phyloP scores from a whole-genome alignment of 2,329 filamentous ascomycete genomes.

The Colletotrichum sp. region DNA sequence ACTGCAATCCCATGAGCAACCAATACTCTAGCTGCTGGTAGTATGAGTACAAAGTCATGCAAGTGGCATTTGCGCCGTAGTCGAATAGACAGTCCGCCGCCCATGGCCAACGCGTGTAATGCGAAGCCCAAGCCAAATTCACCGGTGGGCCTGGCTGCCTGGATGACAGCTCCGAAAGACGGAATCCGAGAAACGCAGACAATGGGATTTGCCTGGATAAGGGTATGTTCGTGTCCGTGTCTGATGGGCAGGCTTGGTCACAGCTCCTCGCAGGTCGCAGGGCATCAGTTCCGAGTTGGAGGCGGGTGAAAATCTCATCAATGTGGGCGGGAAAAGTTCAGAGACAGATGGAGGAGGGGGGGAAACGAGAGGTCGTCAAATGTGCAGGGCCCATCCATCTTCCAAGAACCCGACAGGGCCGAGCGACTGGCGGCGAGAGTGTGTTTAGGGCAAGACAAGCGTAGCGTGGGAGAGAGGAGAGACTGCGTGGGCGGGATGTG shows the following conservation, averaged over 20 bases:
- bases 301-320: slow-evolving; percentile 4
- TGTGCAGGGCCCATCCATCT: slow-evolving; percentile 18
- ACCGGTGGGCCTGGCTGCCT: slow-evolving; percentile 9
- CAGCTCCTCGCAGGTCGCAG: slow-evolving; percentile 7
- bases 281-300: neutral
- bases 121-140: slow-evolving; percentile 4
- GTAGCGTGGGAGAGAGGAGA: slow-evolving; percentile 25
- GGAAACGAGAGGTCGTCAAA: slow-evolving; percentile 1
- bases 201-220: neutral
- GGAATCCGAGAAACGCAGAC: neutral
- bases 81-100: slow-evolving; percentile 22
- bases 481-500: slow-evolving; percentile 31
- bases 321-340: neutral
- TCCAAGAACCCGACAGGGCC: slow-evolving; percentile 5
- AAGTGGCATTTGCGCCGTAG: slow-evolving; percentile 31
- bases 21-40: slow-evolving; percentile 36
- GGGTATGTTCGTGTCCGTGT: slow-evolving; percentile 15
- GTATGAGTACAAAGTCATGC: slow-evolving; percentile 52
- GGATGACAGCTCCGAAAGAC: slow-evolving; percentile 8
- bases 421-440: neutral
- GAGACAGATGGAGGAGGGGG: neutral
- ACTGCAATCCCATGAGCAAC: slow-evolving; percentile 32
- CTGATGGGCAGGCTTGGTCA: slow-evolving; percentile 12
- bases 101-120: slow-evolving; percentile 31
- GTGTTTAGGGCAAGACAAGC: slow-evolving; percentile 24